Percentiles rank a stretch among this genome's conserved stretches.
These are phyloP conservation scores for Hansfordia pulvinata DNA, from an alignment of 2,329 filamentous ascomycete species.

Conservation along the genomic window DNA sequence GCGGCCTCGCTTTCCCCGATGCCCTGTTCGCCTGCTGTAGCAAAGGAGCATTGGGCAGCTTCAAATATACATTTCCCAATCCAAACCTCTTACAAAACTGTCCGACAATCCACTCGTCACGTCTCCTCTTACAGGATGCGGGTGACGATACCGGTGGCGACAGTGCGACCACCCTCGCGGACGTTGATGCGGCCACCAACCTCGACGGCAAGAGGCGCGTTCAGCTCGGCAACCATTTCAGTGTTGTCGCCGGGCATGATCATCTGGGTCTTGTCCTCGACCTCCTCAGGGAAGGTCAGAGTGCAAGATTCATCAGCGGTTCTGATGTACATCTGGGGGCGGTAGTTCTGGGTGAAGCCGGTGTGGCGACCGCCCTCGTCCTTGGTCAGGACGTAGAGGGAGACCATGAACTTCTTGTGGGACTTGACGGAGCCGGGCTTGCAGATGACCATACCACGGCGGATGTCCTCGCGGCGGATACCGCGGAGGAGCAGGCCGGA, in stretches of 20 bases:
- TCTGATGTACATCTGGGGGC: constrained; percentile 89
- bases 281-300: constrained; percentile 77
- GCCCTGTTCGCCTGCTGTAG: no score
- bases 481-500: constrained; percentile 93
- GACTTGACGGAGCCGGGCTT: constrained; percentile 75
- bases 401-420: constrained; percentile 83
- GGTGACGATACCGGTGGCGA: constrained; percentile 73
- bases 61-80: no score
- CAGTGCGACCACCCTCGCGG: constrained; percentile 86
- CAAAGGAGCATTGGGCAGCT: no score
- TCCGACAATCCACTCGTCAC: no score
- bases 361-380: constrained; percentile 97
- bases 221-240: constrained; percentile 85
- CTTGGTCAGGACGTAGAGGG: constrained; percentile 94
- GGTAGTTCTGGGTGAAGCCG: constrained; percentile 92
- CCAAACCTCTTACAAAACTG: no score
- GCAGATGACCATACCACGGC: constrained; percentile 86
- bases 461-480: constrained; percentile 88
- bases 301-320: constrained; percentile 73
- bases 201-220: constrained; percentile 79
- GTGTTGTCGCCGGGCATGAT: constrained; percentile 98
- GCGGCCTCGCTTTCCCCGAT: no score
- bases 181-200: constrained; percentile 94
- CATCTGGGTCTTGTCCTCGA: constrained; percentile 55
- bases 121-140: no score